phyloP scores from a whole-genome alignment of 2,329 filamentous ascomycete species.

The Fonsecaea nubica region DNA sequence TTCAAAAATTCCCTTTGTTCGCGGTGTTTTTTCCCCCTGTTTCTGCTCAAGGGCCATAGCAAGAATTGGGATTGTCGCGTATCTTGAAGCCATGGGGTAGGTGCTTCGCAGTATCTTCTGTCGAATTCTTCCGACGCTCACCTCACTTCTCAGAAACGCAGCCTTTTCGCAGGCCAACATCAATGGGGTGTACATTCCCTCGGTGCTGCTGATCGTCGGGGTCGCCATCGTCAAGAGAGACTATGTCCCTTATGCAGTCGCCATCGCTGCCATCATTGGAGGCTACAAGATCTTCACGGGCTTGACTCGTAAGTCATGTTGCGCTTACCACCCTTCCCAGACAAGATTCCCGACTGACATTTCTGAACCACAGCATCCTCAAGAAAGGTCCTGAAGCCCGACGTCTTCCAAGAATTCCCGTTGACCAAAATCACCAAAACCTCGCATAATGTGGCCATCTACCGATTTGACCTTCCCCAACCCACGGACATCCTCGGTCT shows the following conservation, averaged over 20 bases:
- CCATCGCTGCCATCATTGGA: slow-evolving; percentile 70
- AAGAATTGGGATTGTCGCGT: slow-evolving; percentile 5
- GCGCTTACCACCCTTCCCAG: neutral
- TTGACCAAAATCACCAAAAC: slow-evolving; percentile 94
- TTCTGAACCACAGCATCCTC: slow-evolving; percentile 60
- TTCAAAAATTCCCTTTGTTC: neutral
- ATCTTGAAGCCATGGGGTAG: slow-evolving; percentile 23
- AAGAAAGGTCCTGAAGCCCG: slow-evolving; percentile 84
- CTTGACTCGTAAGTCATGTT: slow-evolving; percentile 55
- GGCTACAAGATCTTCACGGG: slow-evolving; percentile 73
- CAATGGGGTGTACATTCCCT: slow-evolving; percentile 83
- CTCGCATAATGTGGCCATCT: slow-evolving; percentile 98
- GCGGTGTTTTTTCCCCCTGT: neutral
- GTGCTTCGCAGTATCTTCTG: neutral
- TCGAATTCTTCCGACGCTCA: slow-evolving; percentile 9
- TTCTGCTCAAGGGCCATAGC: neutral
- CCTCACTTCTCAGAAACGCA: slow-evolving; percentile 22
- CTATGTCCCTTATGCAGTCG: slow-evolving; percentile 73
- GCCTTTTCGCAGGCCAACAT: slow-evolving; percentile 61
- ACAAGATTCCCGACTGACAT: slow-evolving; percentile 5
- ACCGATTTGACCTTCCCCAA: slow-evolving; percentile 86
- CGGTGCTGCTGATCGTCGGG: slow-evolving; percentile 77
- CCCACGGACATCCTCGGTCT: slow-evolving; percentile 85
- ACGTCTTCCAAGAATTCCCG: slow-evolving; percentile 87
- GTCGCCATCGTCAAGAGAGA: slow-evolving; percentile 79